Evolutionary conservation across 495 filamentous ascomycete species (phyloP).

Genomic region (Astrothelium macrocarpum): DNA sequence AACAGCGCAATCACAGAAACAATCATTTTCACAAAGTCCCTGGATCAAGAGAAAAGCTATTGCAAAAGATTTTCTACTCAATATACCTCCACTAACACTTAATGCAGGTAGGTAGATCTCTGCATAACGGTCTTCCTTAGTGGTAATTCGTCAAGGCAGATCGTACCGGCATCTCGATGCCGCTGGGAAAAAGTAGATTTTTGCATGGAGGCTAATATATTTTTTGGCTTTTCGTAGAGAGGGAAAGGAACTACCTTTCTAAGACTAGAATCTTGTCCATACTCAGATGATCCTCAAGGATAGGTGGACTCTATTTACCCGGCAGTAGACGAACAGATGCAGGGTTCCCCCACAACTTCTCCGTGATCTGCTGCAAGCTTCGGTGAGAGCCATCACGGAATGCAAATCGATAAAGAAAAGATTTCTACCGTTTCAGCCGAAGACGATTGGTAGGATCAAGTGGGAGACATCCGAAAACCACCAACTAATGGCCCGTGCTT

Average conservation of each 20-base stretch:
- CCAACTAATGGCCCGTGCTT: neutral
- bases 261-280: no score
- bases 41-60: neutral
- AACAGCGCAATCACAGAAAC: neutral
- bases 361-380: no score
- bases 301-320: neutral
- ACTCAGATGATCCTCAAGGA: neutral
- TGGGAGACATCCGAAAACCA: no score
- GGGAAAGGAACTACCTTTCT: no score
- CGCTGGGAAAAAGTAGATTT: neutral
- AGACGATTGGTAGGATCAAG: no score
- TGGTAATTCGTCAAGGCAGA: neutral
- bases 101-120: neutral
- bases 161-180: neutral
- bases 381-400: no score
- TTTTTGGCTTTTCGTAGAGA: no score
- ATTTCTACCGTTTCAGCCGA: no score
- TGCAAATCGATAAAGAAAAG: no score
- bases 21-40: neutral
- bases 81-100: neutral
- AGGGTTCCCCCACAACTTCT: no score
- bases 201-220: neutral
- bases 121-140: neutral
- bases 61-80: neutral
- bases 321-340: no score